phyloP scores from a whole-genome alignment of 202 grass and related monocot genomes.

The Carex arenaria region DNA sequence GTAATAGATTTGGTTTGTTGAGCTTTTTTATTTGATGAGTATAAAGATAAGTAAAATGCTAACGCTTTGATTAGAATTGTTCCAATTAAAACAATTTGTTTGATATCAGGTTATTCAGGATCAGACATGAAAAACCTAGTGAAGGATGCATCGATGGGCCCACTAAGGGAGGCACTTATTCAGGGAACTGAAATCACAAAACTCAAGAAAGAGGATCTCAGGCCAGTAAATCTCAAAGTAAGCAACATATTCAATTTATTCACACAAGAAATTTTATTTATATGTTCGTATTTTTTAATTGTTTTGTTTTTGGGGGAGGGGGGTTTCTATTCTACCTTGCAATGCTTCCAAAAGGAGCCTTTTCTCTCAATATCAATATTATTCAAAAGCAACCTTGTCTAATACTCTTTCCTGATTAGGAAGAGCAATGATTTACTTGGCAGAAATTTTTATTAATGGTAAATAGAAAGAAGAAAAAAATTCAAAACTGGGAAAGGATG shows the following conservation, averaged over 20 bases:
- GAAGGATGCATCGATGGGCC: conserved; percentile 97
- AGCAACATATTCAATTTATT: background rate
- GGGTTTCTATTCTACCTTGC: background rate
- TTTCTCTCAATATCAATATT: background rate
- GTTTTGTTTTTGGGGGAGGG: no score
- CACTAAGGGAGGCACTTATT: conserved; percentile 74
- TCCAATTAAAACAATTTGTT: conserved; percentile 22
- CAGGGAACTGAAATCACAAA: conserved; percentile 69
- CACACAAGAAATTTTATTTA: no score
- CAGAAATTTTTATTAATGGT: no score
- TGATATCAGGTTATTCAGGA: conserved; percentile 84
- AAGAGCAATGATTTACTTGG: background rate
- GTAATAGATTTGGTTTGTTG: background rate
- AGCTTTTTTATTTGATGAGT: background rate
- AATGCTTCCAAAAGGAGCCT: background rate
- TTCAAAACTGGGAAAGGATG: no score
- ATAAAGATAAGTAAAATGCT: conserved; percentile 1
- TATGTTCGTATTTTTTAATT: no score
- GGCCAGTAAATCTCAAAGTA: conserved; percentile 71
- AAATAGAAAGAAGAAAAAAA: no score
- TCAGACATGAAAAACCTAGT: conserved; percentile 98
- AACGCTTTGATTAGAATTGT: background rate
- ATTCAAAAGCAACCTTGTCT: background rate
- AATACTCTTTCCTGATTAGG: background rate
- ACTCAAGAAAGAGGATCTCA: conserved; percentile 75